Percentiles rank a stretch among this genome's conserved stretches.
Evolutionary conservation across 306 rosid species (phyloP).

Genomic region (Lathyrus oleraceus): DNA sequence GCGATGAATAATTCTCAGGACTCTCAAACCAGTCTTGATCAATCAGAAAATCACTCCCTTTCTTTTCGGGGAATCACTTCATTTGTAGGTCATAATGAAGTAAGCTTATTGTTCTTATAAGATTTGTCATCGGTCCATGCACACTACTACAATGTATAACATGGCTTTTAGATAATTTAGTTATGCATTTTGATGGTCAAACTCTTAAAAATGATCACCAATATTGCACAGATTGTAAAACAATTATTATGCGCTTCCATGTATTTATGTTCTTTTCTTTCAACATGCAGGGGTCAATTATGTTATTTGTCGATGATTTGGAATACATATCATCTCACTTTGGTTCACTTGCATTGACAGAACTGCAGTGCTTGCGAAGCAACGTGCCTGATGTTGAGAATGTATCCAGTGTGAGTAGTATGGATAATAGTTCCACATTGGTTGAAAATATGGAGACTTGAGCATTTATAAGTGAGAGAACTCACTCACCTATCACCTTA

Average conservation of each 20-base stretch:
- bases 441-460: no score
- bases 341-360: no score
- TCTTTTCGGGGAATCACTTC: no score
- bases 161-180: not conserved
- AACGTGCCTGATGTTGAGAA: no score
- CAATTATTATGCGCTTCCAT: not conserved
- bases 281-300: no score
- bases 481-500: no score
- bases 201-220: not conserved
- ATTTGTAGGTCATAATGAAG: not conserved
- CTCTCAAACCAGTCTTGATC: not conserved
- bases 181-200: not conserved
- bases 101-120: not conserved
- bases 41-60: not conserved
- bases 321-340: no score
- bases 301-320: no score
- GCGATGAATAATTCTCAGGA: not conserved
- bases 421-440: no score
- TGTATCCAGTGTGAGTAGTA: no score
- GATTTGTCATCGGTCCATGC: not conserved
- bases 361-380: no score
- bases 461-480: no score
- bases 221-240: not conserved
- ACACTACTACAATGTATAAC: not conserved
- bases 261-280: conserved; percentile 18